These are phyloP conservation scores for Polymyxa betae DNA, from an alignment of 208 protist species.

Conservation along the genomic window DNA sequence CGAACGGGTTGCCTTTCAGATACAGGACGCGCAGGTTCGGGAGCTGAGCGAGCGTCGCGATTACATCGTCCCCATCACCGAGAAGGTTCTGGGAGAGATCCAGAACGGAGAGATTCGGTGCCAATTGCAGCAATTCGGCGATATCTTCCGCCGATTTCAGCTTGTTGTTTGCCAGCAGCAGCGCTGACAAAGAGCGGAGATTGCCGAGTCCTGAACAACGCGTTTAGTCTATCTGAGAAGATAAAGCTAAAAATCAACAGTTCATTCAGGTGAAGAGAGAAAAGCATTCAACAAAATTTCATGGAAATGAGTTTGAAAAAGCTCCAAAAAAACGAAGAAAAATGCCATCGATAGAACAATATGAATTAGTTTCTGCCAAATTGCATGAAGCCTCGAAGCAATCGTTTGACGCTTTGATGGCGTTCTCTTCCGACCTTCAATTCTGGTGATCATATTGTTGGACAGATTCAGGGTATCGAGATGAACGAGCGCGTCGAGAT, in stretches of 20 bases:
- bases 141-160: slow-evolving; percentile 60
- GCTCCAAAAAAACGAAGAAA: too few relatives aligned
- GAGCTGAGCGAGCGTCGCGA: slow-evolving; percentile 69
- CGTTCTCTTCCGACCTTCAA: neutral
- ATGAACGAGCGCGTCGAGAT: slow-evolving; percentile 53
- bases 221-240: too few relatives aligned
- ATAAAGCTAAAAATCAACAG: too few relatives aligned
- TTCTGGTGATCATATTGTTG: slow-evolving; percentile 59
- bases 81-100: slow-evolving; percentile 68
- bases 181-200: neutral
- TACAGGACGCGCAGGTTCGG: slow-evolving; percentile 71
- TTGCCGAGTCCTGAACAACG: neutral
- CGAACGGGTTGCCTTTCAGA: slow-evolving; percentile 70
- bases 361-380: too few relatives aligned
- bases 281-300: too few relatives aligned
- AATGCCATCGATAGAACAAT: too few relatives aligned
- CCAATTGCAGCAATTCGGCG: slow-evolving; percentile 53
- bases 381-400: too few relatives aligned
- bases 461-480: slow-evolving; percentile 60
- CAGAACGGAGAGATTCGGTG: neutral
- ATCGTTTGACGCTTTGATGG: slow-evolving; percentile 10
- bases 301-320: too few relatives aligned
- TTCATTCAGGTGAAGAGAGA: too few relatives aligned
- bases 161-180: slow-evolving; percentile 67
- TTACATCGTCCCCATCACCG: slow-evolving; percentile 60